A percentile compares a stretch with the other conserved stretches of the same genome.
phyloP scores from a whole-genome alignment of 2,329 filamentous ascomycete genomes.

The Incumbomyces lentus region DNA sequence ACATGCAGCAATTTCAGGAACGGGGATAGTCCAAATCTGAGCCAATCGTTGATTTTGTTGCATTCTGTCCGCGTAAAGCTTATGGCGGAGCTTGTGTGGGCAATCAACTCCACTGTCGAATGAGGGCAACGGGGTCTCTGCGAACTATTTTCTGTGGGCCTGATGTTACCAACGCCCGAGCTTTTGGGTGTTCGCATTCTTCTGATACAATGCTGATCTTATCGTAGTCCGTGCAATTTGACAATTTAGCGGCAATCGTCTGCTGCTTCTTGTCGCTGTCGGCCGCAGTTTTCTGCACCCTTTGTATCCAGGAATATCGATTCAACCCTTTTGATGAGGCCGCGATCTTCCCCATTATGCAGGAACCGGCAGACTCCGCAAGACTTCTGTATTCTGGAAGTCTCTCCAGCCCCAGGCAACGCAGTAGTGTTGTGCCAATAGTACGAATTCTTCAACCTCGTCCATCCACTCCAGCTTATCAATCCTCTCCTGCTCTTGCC shows the following conservation, averaged over 20 bases:
- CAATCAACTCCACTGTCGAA: conserved; percentile 10
- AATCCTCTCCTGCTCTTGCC: conserved; percentile 66
- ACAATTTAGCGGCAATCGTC: not conserved
- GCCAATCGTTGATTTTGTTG: not conserved
- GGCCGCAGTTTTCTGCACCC: no score
- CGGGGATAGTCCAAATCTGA: no score
- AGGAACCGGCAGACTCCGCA: conserved; percentile 27
- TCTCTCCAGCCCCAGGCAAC: conserved; percentile 79
- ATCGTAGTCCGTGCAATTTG: not conserved
- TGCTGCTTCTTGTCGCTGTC: no score
- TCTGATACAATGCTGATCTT: not conserved
- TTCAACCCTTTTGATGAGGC: no score
- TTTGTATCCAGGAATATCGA: no score
- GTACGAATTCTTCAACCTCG: conserved; percentile 86
- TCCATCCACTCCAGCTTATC: conserved; percentile 77
- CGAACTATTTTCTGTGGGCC: not conserved
- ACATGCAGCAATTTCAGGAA: no score
- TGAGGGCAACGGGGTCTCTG: not conserved
- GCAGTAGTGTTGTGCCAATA: conserved; percentile 81
- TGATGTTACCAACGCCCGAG: not conserved
- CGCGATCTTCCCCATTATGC: not conserved
- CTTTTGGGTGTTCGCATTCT: not conserved
- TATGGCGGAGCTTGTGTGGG: conserved; percentile 9
- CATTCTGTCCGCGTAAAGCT: conserved; percentile 11
- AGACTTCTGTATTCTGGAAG: conserved; percentile 22